phyloP scores from a whole-genome alignment of 2,329 filamentous ascomycete species.

The Raffaelea ambrosiae region DNA sequence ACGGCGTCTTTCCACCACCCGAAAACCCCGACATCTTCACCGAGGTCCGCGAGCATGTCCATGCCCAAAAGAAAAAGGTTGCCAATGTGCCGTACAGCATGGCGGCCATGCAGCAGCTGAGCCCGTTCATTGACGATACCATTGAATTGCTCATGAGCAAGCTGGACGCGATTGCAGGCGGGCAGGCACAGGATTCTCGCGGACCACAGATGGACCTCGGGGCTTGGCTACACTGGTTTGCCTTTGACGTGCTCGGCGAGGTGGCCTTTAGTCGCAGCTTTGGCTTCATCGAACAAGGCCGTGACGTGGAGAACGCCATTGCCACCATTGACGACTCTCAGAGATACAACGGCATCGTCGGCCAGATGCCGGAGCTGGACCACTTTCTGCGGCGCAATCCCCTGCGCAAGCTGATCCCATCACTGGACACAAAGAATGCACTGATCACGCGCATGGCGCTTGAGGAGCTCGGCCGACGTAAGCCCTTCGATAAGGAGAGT shows the following conservation, averaged over 20 bases:
- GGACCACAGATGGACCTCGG: constrained; percentile 34
- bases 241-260: constrained; percentile 43
- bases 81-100: constrained; percentile 44
- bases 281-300: constrained; percentile 40
- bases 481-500: constrained; percentile 36
- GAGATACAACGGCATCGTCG: constrained; percentile 43
- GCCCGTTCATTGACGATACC: constrained; percentile 42
- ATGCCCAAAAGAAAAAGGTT: constrained; percentile 46
- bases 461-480: constrained; percentile 38
- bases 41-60: constrained; percentile 43
- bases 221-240: constrained; percentile 34
- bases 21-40: constrained; percentile 53
- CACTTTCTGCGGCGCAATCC: constrained; percentile 39
- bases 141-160: constrained; percentile 35
- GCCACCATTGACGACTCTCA: constrained; percentile 43
- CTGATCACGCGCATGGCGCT: constrained; percentile 43
- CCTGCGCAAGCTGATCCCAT: constrained; percentile 33
- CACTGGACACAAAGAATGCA: constrained; percentile 33
- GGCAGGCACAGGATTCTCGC: constrained; percentile 8
- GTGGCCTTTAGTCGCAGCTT: constrained; percentile 43
- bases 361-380: constrained; percentile 43
- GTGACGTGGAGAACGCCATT: constrained; percentile 42
- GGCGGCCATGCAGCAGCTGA: constrained; percentile 43
- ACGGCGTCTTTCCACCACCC: constrained; percentile 44
- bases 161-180: constrained; percentile 28